phyloP scores from a whole-genome alignment of 768 basidiomycete genomes.

The Lentinula detonsa region DNA sequence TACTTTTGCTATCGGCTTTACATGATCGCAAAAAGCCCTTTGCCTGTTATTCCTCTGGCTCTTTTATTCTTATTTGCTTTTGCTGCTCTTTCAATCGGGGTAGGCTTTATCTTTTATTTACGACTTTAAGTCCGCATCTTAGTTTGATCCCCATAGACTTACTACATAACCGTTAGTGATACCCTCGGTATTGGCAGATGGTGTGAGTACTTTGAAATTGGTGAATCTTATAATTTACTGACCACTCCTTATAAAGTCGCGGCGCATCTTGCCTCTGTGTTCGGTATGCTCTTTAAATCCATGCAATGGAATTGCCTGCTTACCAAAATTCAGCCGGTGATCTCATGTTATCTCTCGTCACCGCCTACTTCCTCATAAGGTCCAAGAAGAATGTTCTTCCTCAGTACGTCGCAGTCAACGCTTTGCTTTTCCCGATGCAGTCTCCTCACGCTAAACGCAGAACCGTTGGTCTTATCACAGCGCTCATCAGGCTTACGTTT shows the following conservation, averaged over 20 bases:
- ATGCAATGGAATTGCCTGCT: not conserved
- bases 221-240: not conserved
- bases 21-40: conserved; percentile 18
- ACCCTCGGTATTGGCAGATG: not conserved
- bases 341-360: conserved; percentile 18
- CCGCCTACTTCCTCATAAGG: conserved; percentile 22
- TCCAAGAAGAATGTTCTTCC: conserved; percentile 22
- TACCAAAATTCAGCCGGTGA: conserved; percentile 19
- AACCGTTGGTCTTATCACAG: conserved; percentile 20
- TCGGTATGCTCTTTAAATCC: not conserved
- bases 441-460: conserved; percentile 4
- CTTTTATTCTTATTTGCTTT: conserved; percentile 21
- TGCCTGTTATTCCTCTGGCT: conserved; percentile 17
- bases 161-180: not conserved
- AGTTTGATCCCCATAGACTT: not conserved
- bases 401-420: conserved; percentile 13
- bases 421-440: not conserved
- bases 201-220: not conserved
- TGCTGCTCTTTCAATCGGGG: conserved; percentile 19
- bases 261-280: not conserved
- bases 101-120: conserved; percentile 10
- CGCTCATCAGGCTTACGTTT: conserved; percentile 25
- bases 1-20: conserved; percentile 26
- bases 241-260: not conserved
- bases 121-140: not conserved